These are phyloP conservation scores for Linnemannia exigua DNA, from an alignment of 192 early-diverging fungal genomes.

Conservation along the genomic window DNA sequence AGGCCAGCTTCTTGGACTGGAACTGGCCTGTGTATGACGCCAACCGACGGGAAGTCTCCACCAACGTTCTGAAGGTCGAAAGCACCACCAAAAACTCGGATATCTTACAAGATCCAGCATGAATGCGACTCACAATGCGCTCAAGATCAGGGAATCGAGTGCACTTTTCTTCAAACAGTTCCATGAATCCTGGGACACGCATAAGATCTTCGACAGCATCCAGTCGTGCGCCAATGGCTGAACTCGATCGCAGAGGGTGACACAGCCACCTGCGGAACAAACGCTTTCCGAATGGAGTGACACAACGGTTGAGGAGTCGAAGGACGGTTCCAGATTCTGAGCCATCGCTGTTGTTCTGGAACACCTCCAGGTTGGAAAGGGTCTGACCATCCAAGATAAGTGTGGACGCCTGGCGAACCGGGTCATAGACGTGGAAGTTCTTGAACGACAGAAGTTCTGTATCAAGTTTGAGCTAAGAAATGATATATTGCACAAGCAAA, in stretches of 20 bases:
- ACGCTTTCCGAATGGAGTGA: slow-evolving; percentile 92
- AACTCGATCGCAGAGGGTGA: slow-evolving; percentile 81
- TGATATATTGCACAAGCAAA: neutral
- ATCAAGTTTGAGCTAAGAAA: slow-evolving; percentile 85
- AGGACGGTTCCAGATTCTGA: slow-evolving; percentile 85
- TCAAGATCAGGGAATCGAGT: slow-evolving; percentile 87
- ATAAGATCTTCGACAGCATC: slow-evolving; percentile 91
- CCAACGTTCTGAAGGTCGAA: slow-evolving; percentile 65
- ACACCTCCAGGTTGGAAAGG: slow-evolving; percentile 92
- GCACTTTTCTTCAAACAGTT: slow-evolving; percentile 62
- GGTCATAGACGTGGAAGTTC: slow-evolving; percentile 90
- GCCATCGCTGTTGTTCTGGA: slow-evolving; percentile 86
- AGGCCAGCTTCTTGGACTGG: slow-evolving; percentile 65
- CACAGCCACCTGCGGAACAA: slow-evolving; percentile 88
- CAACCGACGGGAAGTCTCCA: slow-evolving; percentile 53
- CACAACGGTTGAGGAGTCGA: slow-evolving; percentile 85
- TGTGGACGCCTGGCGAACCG: slow-evolving; percentile 79
- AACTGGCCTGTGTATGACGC: slow-evolving; percentile 60
- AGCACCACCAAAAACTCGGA: slow-evolving; percentile 87
- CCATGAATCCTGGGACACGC: slow-evolving; percentile 62
- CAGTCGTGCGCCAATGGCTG: slow-evolving; percentile 85
- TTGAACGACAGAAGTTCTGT: slow-evolving; percentile 84
- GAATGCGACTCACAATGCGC: slow-evolving; percentile 90
- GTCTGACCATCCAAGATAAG: slow-evolving; percentile 96
- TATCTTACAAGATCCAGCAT: slow-evolving; percentile 87